Conservation (phyloP, 352 stramenopile genomes). For the Stramenopiles sp. region DNA sequence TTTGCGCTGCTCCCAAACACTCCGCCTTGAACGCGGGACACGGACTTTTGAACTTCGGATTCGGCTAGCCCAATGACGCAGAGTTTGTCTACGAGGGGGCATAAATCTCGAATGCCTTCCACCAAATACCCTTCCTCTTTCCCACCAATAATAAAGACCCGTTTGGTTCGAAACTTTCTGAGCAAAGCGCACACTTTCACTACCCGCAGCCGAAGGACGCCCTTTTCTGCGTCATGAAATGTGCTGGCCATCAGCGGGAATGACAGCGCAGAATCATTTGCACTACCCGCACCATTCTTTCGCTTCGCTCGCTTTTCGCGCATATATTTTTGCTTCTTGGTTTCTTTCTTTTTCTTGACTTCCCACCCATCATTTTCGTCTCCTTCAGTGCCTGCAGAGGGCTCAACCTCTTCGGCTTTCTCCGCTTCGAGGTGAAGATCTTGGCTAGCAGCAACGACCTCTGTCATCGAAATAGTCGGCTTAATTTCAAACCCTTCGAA, state of each 20-base stretch:
- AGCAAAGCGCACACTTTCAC: not conserved
- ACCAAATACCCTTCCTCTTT: not conserved
- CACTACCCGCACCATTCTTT: not conserved
- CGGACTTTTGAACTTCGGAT: not conserved
- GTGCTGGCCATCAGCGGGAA: not conserved
- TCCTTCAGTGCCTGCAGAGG: not conserved
- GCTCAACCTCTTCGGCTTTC: not conserved
- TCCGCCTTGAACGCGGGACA: not conserved
- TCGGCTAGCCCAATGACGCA: not conserved
- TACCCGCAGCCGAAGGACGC: not conserved
- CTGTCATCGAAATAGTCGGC: not conserved
- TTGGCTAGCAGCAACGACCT: not conserved
- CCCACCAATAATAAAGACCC: not conserved
- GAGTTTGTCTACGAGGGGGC: not conserved
- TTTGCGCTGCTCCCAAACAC: not conserved
- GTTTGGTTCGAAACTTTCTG: not conserved
- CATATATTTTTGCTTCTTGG: not conserved
- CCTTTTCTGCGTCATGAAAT: not conserved
- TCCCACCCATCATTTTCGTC: not conserved
- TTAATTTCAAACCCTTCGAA: not conserved
- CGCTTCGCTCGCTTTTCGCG: not conserved
- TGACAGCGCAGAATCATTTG: not conserved
- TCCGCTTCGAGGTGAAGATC: not conserved
- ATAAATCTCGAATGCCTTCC: not conserved
- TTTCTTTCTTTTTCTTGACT: not conserved